These are phyloP conservation scores for Backusella australiensis DNA, from an alignment of 192 early-diverging fungal genomes.

Conservation along the genomic window DNA sequence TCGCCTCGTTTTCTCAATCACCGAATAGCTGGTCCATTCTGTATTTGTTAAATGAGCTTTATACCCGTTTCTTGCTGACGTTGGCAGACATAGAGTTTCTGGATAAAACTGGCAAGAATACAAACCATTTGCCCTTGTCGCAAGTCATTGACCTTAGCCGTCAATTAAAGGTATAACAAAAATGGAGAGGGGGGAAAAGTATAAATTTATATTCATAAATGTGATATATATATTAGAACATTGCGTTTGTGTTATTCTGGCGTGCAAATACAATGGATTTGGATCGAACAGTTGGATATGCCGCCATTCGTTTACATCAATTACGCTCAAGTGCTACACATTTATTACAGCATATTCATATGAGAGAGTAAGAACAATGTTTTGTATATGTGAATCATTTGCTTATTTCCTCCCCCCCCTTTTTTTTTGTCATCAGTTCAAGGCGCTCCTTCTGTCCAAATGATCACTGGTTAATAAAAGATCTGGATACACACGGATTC, in stretches of 20 bases:
- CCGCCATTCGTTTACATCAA: constrained; percentile 46
- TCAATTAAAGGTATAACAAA: constrained; percentile 47
- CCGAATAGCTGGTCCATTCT: constrained; percentile 57
- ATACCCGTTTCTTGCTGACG: constrained; percentile 69
- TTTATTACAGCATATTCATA: constrained; percentile 73
- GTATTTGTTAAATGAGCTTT: constrained; percentile 70
- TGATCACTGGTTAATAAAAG: constrained; percentile 66
- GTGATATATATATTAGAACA: constrained; percentile 42
- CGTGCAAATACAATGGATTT: constrained; percentile 43
- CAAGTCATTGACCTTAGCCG: constrained; percentile 54
- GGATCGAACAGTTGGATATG: constrained; percentile 19
- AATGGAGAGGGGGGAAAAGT: no score
- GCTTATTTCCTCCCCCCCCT: neutral
- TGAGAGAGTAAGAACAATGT: constrained; percentile 56
- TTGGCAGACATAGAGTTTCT: constrained; percentile 90
- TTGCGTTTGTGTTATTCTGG: constrained; percentile 80
- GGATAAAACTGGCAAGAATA: constrained; percentile 34
- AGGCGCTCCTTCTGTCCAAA: constrained; percentile 64
- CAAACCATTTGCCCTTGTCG: constrained; percentile 47
- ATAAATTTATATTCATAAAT: no score
- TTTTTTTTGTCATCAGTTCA: constrained; percentile 41
- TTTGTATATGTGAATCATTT: no score
- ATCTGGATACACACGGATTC: constrained; percentile 61
- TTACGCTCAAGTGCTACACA: constrained; percentile 61
- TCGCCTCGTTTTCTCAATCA: constrained; percentile 8